phyloP scores from a whole-genome alignment of 805 yeast species.

The Hanseniaspora osmophila region DNA sequence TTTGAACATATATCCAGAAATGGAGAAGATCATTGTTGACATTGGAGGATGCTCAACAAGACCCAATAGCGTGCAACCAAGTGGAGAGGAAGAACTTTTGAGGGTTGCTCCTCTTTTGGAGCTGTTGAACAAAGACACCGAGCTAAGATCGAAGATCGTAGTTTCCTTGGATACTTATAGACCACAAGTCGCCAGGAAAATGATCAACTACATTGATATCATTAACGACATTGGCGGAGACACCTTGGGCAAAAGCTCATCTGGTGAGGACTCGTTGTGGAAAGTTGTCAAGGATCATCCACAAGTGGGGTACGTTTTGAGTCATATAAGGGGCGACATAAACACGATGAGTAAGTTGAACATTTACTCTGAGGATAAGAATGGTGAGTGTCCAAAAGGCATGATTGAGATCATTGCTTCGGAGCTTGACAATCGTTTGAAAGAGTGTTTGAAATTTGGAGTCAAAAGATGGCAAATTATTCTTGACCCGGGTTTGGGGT shows the following conservation, averaged over 20 bases:
- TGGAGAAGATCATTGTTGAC: conserved; percentile 43
- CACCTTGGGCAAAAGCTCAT: background rate
- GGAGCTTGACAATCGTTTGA: conserved; percentile 47
- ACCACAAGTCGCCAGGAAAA: conserved; percentile 53
- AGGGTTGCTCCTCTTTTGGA: conserved; percentile 61
- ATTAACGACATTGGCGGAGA: conserved; percentile 75
- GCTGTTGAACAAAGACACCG: conserved; percentile 36
- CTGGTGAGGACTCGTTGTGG: conserved; percentile 55
- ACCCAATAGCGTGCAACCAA: conserved; percentile 59
- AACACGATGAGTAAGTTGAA: conserved; percentile 53
- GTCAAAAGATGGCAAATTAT: conserved; percentile 82
- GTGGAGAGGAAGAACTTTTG: conserved; percentile 48
- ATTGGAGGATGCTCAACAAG: conserved; percentile 92
- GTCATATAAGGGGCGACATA: conserved; percentile 78
- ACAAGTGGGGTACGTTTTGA: conserved; percentile 60
- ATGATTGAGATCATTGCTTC: conserved; percentile 39
- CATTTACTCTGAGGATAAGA: conserved; percentile 31
- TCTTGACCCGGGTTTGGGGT: conserved; percentile 91
- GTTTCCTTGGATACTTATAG: conserved; percentile 86
- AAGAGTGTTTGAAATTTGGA: conserved; percentile 45
- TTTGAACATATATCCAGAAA: conserved; percentile 27
- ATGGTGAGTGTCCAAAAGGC: conserved; percentile 16
- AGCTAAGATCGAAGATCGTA: conserved; percentile 22
- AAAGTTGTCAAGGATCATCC: conserved; percentile 51
- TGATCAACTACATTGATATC: conserved; percentile 63